Base-by-base conservation (phyloP, 108 stramenopile genomes). In the Fistulifera pelliculosa region DNA sequence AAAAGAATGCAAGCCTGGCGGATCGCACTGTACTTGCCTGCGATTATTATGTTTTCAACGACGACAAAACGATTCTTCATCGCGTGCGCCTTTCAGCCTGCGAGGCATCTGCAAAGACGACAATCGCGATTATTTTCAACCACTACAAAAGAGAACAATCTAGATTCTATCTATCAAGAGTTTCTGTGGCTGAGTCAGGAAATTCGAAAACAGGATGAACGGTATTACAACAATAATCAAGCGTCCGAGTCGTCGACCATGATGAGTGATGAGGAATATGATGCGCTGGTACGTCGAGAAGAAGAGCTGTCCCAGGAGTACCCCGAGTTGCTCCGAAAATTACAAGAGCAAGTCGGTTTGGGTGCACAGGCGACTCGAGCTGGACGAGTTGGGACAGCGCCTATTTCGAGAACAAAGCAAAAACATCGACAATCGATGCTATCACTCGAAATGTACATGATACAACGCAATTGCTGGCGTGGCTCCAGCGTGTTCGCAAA, bases 281-380 rank as follows among this genome's bases (percentile, higher is more conserved):
- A 90, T 73, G 84, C 89, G n/a, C 62, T 90, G 43, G 82, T 80
- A n/a, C 52, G 61, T 56, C 75, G 74, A 31, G 89, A 90, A 61
- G 77, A 61, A 35, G 66, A 81, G 58, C 35, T 90, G 42, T 74
- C 74, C 48, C 41, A 52, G 18, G 17, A 59, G 1, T 71, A 76
- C 77, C 89, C 89, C n/a, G 38, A 69, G 28, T 61, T 84, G 22
- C 31, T 84, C 19, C 21, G 60, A 53, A 18, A 54, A 47, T 61
- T 76, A 38, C 66, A 83, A 60, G 10, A 56, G 17, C 81, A 87
- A 62, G 64, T 66, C 53, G 80, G 80, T 31, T 66, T 83, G 53
- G 85, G 83, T 12, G 31, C 27, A 18, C 35, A 49, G 40, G 79
- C 86, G 3, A 93, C 86, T 7, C 56, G 90, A 27, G 75, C 80